Percentiles rank a stretch among this genome's conserved stretches.
Conservation (phyloP, 805 yeast genomes). For the Sugiyamaella marilandica region DNA sequence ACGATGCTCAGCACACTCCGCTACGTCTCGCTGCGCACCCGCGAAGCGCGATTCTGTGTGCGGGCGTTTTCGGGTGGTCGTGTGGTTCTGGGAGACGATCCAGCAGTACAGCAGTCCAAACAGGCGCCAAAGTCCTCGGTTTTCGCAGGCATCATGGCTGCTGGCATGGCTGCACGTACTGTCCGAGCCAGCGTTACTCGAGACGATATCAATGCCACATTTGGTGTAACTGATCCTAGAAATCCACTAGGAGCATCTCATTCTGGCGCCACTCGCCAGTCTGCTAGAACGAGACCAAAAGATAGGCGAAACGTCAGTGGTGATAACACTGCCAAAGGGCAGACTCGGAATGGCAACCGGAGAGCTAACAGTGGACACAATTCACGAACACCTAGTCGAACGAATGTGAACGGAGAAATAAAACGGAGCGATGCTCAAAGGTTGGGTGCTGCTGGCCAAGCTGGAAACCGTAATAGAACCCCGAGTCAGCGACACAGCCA, state of each 20-base stretch:
- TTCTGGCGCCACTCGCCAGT: not conserved
- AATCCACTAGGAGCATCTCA: too few species aligned
- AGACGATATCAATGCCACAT: not conserved
- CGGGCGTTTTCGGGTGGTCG: too few species aligned
- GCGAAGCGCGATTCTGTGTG: too few species aligned
- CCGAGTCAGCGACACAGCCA: not conserved
- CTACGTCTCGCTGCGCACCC: too few species aligned
- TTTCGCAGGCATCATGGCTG: conserved; percentile 15
- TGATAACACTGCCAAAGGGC: too few species aligned
- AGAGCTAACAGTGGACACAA: too few species aligned
- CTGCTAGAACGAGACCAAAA: not conserved
- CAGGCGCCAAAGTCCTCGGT: conserved; percentile 4
- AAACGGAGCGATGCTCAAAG: too few species aligned
- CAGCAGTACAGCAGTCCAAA: not conserved
- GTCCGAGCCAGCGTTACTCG: conserved; percentile 2
- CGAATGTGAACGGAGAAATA: too few species aligned
- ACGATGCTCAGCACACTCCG: too few species aligned
- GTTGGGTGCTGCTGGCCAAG: not conserved
- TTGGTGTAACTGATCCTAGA: not conserved
- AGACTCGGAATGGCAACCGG: too few species aligned
- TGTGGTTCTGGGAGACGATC: too few species aligned
- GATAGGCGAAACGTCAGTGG: not conserved
- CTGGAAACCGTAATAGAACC: not conserved
- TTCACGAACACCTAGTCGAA: too few species aligned
- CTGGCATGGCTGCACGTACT: conserved; percentile 14